phyloP scores from a whole-genome alignment of 2,329 filamentous ascomycete species.

The Drechmeria coniospora region DNA sequence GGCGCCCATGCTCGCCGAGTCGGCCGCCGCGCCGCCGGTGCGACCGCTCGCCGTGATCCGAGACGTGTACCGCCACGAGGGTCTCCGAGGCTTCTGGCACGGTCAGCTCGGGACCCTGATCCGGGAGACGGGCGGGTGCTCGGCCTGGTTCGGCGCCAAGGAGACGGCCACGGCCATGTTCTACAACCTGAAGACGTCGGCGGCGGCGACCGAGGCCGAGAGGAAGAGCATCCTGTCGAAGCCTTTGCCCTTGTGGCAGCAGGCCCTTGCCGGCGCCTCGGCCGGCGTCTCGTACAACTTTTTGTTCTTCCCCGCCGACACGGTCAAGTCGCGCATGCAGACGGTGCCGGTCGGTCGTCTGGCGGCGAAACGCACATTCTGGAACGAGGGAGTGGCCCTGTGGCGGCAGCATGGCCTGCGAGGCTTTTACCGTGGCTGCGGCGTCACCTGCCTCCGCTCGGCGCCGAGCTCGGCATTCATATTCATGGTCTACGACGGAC shows the following conservation, averaged over 20 bases:
- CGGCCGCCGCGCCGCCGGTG: conserved; percentile 30
- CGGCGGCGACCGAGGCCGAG: conserved; percentile 22
- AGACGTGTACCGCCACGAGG: conserved; percentile 69
- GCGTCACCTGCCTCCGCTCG: conserved; percentile 75
- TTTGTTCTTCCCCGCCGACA: conserved; percentile 91
- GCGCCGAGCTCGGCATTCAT: conserved; percentile 97
- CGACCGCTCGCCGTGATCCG: conserved; percentile 57
- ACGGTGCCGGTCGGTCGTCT: conserved; percentile 55
- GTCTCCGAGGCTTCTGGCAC: conserved; percentile 80
- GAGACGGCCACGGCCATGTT: conserved; percentile 65
- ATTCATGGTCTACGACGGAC: conserved; percentile 82
- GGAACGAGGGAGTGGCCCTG: conserved; percentile 53
- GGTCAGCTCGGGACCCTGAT: conserved; percentile 89
- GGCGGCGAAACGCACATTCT: conserved; percentile 49
- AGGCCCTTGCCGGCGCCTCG: conserved; percentile 71
- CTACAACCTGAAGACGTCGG: conserved; percentile 36
- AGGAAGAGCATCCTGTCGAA: conserved; percentile 26
- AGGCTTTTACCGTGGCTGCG: conserved; percentile 85
- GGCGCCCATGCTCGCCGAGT: conserved; percentile 40
- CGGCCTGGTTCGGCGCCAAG: conserved; percentile 90
- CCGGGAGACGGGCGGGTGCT: conserved; percentile 81
- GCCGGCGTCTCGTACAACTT: conserved; percentile 96
- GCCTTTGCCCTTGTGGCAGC: conserved; percentile 66
- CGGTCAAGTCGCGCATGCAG: conserved; percentile 94
- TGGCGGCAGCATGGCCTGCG: conserved; percentile 71